These are phyloP conservation scores for Teunomyces atbi DNA, from an alignment of 805 yeast species.

Conservation along the genomic window DNA sequence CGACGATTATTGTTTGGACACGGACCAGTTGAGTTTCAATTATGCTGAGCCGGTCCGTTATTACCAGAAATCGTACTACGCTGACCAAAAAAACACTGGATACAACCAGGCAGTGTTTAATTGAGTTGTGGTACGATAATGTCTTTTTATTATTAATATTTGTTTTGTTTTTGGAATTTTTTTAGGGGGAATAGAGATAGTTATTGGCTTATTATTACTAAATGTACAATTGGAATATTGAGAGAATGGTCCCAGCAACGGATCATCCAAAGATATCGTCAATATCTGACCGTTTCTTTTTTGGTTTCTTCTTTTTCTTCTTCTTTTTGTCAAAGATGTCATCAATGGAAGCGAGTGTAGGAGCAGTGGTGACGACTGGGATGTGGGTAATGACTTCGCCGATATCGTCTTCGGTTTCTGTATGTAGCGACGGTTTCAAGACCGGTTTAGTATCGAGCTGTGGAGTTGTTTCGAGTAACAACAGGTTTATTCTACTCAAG, in stretches of 20 bases:
- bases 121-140: background rate
- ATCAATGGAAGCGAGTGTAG: constrained; percentile 5
- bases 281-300: constrained; percentile 36
- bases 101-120: constrained; percentile 3
- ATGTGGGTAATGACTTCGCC: background rate
- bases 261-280: constrained; percentile 70
- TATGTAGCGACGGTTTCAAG: background rate
- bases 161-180: constrained; percentile 1
- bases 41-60: background rate
- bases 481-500: constrained; percentile 43
- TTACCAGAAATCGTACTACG: constrained; percentile 2
- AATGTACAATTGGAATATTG: constrained; percentile 1
- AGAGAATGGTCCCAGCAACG: no score
- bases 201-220: background rate
- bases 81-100: background rate
- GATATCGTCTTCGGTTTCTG: background rate
- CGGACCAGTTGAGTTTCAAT: constrained; percentile 34
- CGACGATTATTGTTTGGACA: constrained; percentile 45
- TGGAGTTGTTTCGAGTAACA: constrained; percentile 14
- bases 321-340: constrained; percentile 12
- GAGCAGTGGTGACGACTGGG: background rate
- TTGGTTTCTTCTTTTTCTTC: constrained; percentile 8
- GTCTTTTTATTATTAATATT: background rate
- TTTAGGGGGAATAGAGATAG: background rate
- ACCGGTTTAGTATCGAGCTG: background rate